These are phyloP conservation scores for Tricholoma sp. DNA, from an alignment of 768 basidiomycete genomes.

Conservation along the genomic window DNA sequence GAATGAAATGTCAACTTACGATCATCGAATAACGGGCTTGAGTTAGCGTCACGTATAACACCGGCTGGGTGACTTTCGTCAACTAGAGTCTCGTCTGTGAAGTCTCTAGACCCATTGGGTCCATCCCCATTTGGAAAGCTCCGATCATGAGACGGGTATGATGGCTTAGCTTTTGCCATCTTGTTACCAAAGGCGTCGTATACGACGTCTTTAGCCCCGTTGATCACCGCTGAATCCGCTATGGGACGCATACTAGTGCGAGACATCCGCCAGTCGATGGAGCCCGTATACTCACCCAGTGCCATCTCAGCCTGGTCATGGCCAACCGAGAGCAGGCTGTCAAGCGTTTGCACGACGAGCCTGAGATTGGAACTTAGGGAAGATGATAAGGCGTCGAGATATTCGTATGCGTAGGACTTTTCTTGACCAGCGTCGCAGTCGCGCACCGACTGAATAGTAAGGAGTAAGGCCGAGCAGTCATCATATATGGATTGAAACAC, in stretches of 20 bases:
- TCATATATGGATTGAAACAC: conserved; percentile 72
- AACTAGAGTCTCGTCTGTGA: conserved; percentile 6
- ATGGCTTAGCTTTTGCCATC: neutral
- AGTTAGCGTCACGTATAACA: conserved; percentile 4
- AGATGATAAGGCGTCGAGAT: conserved; percentile 43
- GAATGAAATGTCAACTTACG: conserved; percentile 23
- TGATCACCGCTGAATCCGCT: conserved; percentile 26
- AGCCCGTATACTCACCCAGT: conserved; percentile 65
- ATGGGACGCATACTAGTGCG: conserved; percentile 55
- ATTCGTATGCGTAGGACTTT: conserved; percentile 33
- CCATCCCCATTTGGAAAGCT: conserved; percentile 20
- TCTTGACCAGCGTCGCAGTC: conserved; percentile 32
- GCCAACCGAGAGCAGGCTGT: conserved; percentile 56
- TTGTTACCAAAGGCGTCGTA: conserved; percentile 40
- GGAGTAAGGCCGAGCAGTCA: conserved; percentile 55
- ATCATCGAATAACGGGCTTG: conserved; percentile 30
- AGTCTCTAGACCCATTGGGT: neutral
- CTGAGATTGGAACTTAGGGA: conserved; percentile 54
- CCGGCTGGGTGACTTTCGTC: conserved; percentile 6
- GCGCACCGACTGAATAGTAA: conserved; percentile 51
- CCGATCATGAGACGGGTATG: conserved; percentile 8
- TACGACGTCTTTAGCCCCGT: conserved; percentile 32
- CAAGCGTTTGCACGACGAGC: conserved; percentile 53
- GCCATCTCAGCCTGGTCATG: conserved; percentile 68
- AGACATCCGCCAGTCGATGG: conserved; percentile 75